Base-by-base conservation (phyloP, 257 asterid genomes). In the Solanum sitiens region DNA sequence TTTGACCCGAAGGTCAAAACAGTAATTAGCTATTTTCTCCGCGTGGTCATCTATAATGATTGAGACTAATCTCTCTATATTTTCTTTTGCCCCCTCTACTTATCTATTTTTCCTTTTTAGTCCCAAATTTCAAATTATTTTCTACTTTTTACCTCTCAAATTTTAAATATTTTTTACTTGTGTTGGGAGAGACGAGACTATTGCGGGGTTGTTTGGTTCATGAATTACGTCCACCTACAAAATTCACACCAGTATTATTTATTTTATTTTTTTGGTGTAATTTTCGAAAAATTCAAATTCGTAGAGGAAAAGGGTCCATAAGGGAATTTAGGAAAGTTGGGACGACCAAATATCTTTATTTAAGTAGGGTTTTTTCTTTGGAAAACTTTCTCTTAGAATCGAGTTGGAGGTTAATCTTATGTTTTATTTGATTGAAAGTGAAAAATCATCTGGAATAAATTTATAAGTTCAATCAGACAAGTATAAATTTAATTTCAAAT, bases 11-110 rank as follows among this genome's bases (percentile, higher is more conserved):
- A 90, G 94, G 93, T 88, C 93, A 93, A 90, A 73, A 50, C 37
- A 44, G 92, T 89, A 89, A 92, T 80, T 23, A 3, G 27, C 74
- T 23, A 3, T 59, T 88, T 90, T 92, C 89, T 88, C 91, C 95
- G 94, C 95, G 94, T 92, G 95, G 93, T 89, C 96, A 84, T 91
- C 92, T 68, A 89, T 70, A 87, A 92, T 94, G 93, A 94, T 90
- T 90, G 91, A 88, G 93, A 91, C 89, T 63, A 84, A 27, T 89
- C 89, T 72, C 39, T 33, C 3, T 14, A 56, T 85, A n/a, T 42
- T 23, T 40, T 76, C 33, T 27, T 76, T 18, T 23, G 86, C 89
- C 89, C 92, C 91, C 30, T 32, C 3, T 18, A n/a, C 44, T 91
- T 86, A 72, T 63, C 4, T 13, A 8, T 50, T 75, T 88, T 90